phyloP scores from a whole-genome alignment of 495 filamentous ascomycete species.

The Trichocladium antarcticum region DNA sequence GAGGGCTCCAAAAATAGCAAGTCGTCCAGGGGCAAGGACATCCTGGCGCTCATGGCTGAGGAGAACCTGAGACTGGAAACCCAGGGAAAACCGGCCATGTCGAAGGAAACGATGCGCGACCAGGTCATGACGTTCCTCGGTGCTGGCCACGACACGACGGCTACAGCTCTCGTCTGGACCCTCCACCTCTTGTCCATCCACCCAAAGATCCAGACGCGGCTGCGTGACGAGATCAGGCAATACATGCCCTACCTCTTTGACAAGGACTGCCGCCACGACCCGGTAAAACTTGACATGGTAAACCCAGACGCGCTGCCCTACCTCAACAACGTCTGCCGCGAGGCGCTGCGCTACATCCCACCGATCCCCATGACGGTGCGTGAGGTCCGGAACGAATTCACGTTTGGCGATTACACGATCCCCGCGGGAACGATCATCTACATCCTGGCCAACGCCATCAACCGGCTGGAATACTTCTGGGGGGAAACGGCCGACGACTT shows the following conservation, averaged over 20 bases:
- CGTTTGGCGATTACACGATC: slow-evolving; percentile 19
- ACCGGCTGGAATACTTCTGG: slow-evolving; percentile 30
- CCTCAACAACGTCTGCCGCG: slow-evolving; percentile 40
- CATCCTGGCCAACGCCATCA: slow-evolving; percentile 30
- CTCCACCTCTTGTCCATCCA: slow-evolving; percentile 26
- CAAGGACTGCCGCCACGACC: slow-evolving; percentile 12
- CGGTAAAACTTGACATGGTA: slow-evolving; percentile 1
- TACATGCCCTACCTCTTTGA: slow-evolving; percentile 35
- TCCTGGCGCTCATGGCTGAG: slow-evolving; percentile 34
- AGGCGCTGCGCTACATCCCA: slow-evolving; percentile 39
- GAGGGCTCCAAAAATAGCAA: slow-evolving; percentile 21
- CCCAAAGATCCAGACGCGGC: slow-evolving; percentile 24
- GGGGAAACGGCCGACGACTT: slow-evolving; percentile 28
- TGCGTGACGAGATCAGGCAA: slow-evolving; percentile 28
- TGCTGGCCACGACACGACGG: slow-evolving; percentile 34
- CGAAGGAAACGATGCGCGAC: slow-evolving; percentile 37
- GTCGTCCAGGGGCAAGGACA: slow-evolving; percentile 24
- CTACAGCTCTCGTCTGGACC: slow-evolving; percentile 29
- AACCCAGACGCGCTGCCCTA: slow-evolving; percentile 27
- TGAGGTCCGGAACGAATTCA: slow-evolving; percentile 21
- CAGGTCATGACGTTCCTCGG: slow-evolving; percentile 39
- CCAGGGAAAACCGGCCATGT: too few species aligned
- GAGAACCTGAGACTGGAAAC: too few species aligned
- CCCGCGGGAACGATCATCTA: slow-evolving; percentile 27
- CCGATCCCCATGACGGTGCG: slow-evolving; percentile 35